phyloP scores from a whole-genome alignment of 2,329 filamentous ascomycete genomes.

The Neocatenulostroma microsporum region DNA sequence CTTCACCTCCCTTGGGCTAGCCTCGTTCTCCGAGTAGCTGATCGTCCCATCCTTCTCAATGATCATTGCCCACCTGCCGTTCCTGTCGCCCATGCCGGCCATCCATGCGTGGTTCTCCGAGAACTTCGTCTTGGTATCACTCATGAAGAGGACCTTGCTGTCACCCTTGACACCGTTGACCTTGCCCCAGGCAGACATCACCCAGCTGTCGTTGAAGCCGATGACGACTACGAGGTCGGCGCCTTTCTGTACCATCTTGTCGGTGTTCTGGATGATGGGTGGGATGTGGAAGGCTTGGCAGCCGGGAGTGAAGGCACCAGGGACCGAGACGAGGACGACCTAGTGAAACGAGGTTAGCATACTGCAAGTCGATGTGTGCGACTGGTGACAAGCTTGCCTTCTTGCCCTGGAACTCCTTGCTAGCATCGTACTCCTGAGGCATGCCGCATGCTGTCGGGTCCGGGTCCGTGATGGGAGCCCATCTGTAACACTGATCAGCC shows the following conservation, averaged over 20 bases:
- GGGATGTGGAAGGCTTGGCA: slow-evolving; percentile 77
- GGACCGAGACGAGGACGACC: slow-evolving; percentile 61
- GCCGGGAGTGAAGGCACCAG: slow-evolving; percentile 70
- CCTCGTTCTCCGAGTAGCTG: slow-evolving; percentile 69
- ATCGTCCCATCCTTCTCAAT: slow-evolving; percentile 74
- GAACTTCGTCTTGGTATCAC: slow-evolving; percentile 62
- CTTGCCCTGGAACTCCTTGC: slow-evolving; percentile 64
- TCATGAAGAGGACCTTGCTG: slow-evolving; percentile 67
- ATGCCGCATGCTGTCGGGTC: slow-evolving; percentile 69
- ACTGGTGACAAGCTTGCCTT: slow-evolving; percentile 33
- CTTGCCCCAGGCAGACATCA: slow-evolving; percentile 76
- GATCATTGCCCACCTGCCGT: slow-evolving; percentile 70
- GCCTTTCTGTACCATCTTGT: slow-evolving; percentile 67
- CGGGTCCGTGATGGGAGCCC: slow-evolving; percentile 69
- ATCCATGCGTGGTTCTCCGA: slow-evolving; percentile 72
- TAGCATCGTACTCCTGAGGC: slow-evolving; percentile 70
- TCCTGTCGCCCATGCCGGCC: slow-evolving; percentile 58
- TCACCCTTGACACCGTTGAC: slow-evolving; percentile 71
- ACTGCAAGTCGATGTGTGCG: background rate
- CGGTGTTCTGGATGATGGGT: slow-evolving; percentile 62
- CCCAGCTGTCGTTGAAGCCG: slow-evolving; percentile 70
- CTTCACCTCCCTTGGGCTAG: slow-evolving; percentile 41
- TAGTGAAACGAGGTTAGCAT: background rate
- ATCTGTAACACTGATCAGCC: slow-evolving; percentile 40
- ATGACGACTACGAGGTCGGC: slow-evolving; percentile 76